These are phyloP conservation scores for Jaenimonas drosophilae DNA, from an alignment of 208 protist species.

Conservation along the genomic window DNA sequence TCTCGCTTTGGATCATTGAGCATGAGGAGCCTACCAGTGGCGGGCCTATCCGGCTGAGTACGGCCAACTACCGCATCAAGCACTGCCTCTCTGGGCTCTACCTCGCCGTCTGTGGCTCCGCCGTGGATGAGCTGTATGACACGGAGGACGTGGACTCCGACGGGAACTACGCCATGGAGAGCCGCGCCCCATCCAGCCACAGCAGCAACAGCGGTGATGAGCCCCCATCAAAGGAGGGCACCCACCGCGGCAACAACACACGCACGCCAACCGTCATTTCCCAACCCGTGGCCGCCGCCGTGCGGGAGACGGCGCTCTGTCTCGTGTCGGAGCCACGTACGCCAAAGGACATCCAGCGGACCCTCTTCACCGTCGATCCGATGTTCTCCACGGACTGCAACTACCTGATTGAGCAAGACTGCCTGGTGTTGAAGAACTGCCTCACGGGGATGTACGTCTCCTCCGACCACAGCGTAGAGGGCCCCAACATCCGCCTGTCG, in stretches of 20 bases:
- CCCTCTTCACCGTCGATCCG: slow-evolving; percentile 43
- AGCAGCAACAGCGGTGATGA: not conserved
- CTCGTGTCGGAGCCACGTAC: slow-evolving; percentile 41
- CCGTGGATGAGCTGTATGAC: slow-evolving; percentile 35
- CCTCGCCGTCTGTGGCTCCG: slow-evolving; percentile 44
- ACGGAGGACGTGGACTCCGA: slow-evolving; percentile 16
- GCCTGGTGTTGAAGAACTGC: slow-evolving; percentile 41
- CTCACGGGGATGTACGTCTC: slow-evolving; percentile 59
- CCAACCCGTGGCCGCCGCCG: not conserved
- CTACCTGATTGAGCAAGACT: slow-evolving; percentile 60
- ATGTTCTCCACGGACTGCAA: slow-evolving; percentile 47
- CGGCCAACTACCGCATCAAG: slow-evolving; percentile 31
- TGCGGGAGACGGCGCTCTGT: slow-evolving; percentile 43
- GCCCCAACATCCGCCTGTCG: slow-evolving; percentile 21
- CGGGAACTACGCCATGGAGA: slow-evolving; percentile 1
- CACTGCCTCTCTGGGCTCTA: slow-evolving; percentile 59
- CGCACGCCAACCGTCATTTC: not conserved
- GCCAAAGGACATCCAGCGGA: slow-evolving; percentile 25
- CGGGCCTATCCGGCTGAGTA: slow-evolving; percentile 32
- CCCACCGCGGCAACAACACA: not conserved
- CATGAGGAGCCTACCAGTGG: slow-evolving; percentile 42
- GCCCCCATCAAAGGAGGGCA: not conserved
- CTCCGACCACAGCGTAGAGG: slow-evolving; percentile 19
- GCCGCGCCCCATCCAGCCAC: not conserved
- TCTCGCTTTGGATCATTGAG: slow-evolving; percentile 60